Evolutionary conservation across 345 rosid species (phyloP), one percentile per base, ranked within the genome.

Genomic region (Eucalyptus microcorys): DNA sequence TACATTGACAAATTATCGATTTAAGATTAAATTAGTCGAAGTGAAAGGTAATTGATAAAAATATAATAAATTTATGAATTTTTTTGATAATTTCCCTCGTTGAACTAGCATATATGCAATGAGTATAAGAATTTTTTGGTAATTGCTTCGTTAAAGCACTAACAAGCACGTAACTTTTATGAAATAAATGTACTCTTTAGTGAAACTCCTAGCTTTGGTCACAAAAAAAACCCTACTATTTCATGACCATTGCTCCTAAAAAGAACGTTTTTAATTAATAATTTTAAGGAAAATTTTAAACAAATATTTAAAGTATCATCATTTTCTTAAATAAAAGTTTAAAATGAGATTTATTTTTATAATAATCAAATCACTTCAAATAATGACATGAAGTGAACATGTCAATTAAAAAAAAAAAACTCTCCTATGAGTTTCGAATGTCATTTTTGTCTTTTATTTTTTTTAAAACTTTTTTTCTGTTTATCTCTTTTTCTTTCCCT

Each of bases 1-100:
- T 8, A 52, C 0, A 52, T 0, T 52, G 2, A 0, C 0, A 21
- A 52, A 52, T 52, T 0, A 0, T 52, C 26, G 21, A 52, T 21
- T 19, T 52, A 21, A 52, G 3, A 21, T 0, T 52, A 21, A 19
- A 52, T 3, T 21, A 52, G 5, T 52, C 10, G 0, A 52, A 21
- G 10, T 52, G 2, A 52, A 52, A 52, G 0, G 10, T 52, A 52
- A 19, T 52, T 52, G 0, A 19, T 0, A 52, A 1, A 19, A 19
- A 52, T 19, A 52, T 0, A 52, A 52, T 7, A 19, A 52, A 2
- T 52, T 52, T 52, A 7, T 52, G 9, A 50, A 0, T 52, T 52
- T 52, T 50, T 17, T 7, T 7, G 2, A 52, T 19, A 52, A 52
- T 52, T 52, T 52, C 24, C 10, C 3, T 10, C 24, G 19, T 52